Conservation (phyloP, 2,329 filamentous ascomycete species). For the Leptoxyphium fumago region DNA sequence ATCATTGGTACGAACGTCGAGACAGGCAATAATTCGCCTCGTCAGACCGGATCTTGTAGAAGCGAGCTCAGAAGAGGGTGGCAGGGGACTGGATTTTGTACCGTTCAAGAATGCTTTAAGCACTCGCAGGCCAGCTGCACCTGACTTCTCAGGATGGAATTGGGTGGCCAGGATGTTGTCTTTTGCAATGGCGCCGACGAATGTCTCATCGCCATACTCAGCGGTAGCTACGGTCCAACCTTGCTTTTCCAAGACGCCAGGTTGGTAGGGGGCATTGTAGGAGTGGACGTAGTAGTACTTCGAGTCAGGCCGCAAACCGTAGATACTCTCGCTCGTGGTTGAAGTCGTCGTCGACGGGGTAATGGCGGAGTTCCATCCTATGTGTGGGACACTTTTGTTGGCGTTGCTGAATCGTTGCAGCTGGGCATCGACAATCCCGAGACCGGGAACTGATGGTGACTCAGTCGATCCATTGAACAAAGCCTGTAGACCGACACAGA, state of each 20-base stretch:
- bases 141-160: constrained; percentile 96
- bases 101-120: constrained; percentile 78
- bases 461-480: constrained; percentile 79
- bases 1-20: constrained; percentile 92
- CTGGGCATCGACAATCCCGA: constrained; percentile 57
- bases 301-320: constrained; percentile 61
- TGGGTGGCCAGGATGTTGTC: constrained; percentile 83
- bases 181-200: constrained; percentile 77
- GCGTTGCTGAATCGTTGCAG: constrained; percentile 64
- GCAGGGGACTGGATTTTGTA: constrained; percentile 41
- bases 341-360: constrained; percentile 33
- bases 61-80: constrained; percentile 17
- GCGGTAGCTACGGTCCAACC: constrained; percentile 91
- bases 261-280: constrained; percentile 65
- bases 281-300: constrained; percentile 99
- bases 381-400: constrained; percentile 89
- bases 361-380: constrained; percentile 92
- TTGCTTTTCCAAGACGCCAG: constrained; percentile 58
- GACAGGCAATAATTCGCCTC: constrained; percentile 84
- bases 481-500: constrained; percentile 88
- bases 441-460: constrained; percentile 53
- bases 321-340: constrained; percentile 43
- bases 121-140: constrained; percentile 70
- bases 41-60: constrained; percentile 56
- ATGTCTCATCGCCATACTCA: constrained; percentile 74